A percentile compares a stretch with the other conserved stretches of the same genome.
These are phyloP conservation scores for Vitis hybrid DNA, from an alignment of 177 flowering plant genomes.

Conservation along the genomic window DNA sequence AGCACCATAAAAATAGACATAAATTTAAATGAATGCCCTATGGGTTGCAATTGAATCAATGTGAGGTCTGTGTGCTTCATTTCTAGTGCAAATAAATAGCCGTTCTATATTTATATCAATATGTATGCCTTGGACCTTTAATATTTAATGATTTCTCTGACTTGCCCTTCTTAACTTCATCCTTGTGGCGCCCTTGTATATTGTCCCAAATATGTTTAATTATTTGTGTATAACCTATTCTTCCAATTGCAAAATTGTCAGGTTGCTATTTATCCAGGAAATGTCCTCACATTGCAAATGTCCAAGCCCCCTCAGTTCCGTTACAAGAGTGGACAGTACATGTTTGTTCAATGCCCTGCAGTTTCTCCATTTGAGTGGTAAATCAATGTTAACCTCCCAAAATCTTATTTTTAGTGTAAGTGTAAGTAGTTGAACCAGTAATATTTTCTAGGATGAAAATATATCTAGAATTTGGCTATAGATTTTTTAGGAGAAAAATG, in stretches of 20 bases:
- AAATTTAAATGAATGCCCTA: too few species aligned
- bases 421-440: neutral
- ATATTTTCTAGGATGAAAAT: neutral
- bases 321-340: constrained; percentile 95
- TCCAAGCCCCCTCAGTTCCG: constrained; percentile 86
- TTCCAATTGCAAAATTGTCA: constrained; percentile 21
- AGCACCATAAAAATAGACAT: neutral
- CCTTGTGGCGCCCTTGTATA: neutral
- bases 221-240: neutral
- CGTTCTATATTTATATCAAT: too few species aligned
- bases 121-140: too few species aligned
- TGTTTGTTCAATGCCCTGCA: constrained; percentile 97
- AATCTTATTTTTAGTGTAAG: neutral
- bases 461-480: neutral
- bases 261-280: constrained; percentile 97
- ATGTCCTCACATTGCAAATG: constrained; percentile 92
- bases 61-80: too few species aligned
- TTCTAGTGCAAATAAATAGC: too few species aligned
- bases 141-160: too few species aligned
- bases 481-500: neutral
- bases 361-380: constrained; percentile 99
- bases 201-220: neutral
- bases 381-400: constrained; percentile 1
- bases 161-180: too few species aligned
- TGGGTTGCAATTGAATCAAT: too few species aligned